phyloP scores from a whole-genome alignment of 2,329 filamentous ascomycete genomes.

The Balansia obtecta region DNA sequence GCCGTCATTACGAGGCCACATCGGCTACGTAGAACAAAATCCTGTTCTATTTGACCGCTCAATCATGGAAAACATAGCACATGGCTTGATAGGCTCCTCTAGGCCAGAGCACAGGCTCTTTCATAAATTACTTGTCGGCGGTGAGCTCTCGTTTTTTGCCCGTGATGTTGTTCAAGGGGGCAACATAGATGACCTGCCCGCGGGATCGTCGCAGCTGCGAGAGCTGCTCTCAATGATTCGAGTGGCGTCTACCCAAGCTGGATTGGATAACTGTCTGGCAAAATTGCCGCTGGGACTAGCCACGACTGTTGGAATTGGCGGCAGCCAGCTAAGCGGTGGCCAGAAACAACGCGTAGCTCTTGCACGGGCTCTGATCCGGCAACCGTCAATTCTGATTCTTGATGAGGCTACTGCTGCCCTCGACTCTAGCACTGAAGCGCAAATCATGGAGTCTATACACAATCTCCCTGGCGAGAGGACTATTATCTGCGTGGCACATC shows the following conservation, averaged over 20 bases:
- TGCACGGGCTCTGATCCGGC: slow-evolving; percentile 46
- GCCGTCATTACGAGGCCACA: slow-evolving; percentile 41
- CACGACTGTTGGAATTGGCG: slow-evolving; percentile 15
- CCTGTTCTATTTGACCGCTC: slow-evolving; percentile 49
- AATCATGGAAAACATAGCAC: slow-evolving; percentile 35
- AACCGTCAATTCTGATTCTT: slow-evolving; percentile 50
- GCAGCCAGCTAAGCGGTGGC: slow-evolving; percentile 37
- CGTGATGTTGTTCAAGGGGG: not conserved
- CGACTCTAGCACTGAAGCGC: slow-evolving; percentile 23
- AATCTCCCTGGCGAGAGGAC: slow-evolving; percentile 14
- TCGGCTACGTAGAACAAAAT: slow-evolving; percentile 49
- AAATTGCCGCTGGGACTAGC: not conserved
- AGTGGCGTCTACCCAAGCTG: not conserved
- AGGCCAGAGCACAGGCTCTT: not conserved
- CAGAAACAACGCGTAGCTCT: slow-evolving; percentile 52
- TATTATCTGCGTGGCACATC: slow-evolving; percentile 1
- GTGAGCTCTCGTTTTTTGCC: not conserved
- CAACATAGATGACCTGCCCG: not conserved
- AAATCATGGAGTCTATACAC: slow-evolving; percentile 32
- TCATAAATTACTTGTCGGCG: not conserved
- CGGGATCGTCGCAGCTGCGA: not conserved
- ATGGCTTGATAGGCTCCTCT: slow-evolving; percentile 17
- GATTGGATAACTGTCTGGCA: not conserved
- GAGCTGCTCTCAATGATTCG: not conserved
- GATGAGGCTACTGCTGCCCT: slow-evolving; percentile 54